Base-by-base conservation (phyloP, 352 stramenopile genomes). In the Pythium dissotocum region DNA sequence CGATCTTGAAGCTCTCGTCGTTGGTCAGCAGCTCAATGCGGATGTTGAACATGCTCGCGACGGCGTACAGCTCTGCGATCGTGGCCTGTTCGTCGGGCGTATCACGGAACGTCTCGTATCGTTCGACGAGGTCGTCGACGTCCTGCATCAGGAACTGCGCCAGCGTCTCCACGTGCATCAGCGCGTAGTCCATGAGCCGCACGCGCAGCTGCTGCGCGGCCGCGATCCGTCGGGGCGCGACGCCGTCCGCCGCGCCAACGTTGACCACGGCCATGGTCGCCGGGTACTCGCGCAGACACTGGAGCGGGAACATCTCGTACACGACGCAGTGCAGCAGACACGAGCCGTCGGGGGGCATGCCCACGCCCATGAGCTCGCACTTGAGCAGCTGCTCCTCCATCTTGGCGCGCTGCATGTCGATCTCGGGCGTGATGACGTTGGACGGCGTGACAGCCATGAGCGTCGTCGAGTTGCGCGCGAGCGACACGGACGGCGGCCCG, bases 251-350 rank as follows among this genome's bases (percentile, higher is more conserved):
- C 0, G 86, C 85, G 18, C 86, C 86, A 2, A 94, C 86, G 59
- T 94, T 94, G 36, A 94, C 86, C 21, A 93, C 80, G 21, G 78
- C 79, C 86, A 94, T 94, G 33, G 72, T 77, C 30, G 82, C 58
- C 1, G 86, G 84, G 63, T 93, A 94, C 26, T 90, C 82, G 18
- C 69, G 69, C 53, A 94, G 76, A 63, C 79, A 93, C 63, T 92
- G 85, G 18, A 94, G 66, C 56, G 86, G 86, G 59, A 89, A 94
- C 79, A 94, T 91, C 49, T 94, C 86, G 70, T 93, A 94, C 24
- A 94, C 84, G 63, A 94, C 72, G 61, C 86, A 94, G 71, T 94
- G 86, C 46, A 94, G 77, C 63, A 94, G 63, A 59, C 86, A 94
- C 7, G 86, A 94, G 13, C 86, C 86, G 58, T 94, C 86, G 2